Evolutionary conservation across 305 asterid genomes (phyloP).

Genomic region (Fraxinus ornus): DNA sequence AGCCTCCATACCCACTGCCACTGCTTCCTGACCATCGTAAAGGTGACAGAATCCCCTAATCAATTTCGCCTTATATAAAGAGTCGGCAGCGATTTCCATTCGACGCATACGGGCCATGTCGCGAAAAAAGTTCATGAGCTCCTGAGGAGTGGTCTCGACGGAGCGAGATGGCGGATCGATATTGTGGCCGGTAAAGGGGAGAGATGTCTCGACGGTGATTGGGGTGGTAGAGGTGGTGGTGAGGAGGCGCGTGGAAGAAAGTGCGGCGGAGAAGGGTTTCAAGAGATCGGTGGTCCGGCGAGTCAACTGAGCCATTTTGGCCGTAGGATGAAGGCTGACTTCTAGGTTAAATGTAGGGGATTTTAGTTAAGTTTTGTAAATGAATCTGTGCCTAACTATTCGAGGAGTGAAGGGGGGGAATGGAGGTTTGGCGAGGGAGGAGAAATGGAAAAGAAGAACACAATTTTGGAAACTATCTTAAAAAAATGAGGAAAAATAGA

Average conservation of each 20-base stretch:
- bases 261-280: conserved; percentile 40
- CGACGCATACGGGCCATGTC: conserved; percentile 87
- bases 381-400: neutral
- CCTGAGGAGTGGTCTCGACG: conserved; percentile 56
- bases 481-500: neutral
- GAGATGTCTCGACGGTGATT: conserved; percentile 68
- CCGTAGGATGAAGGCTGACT: conserved; percentile 25
- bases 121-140: conserved; percentile 65
- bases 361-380: neutral
- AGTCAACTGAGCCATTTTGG: conserved; percentile 64
- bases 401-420: conserved; percentile 22
- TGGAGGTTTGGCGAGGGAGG: conserved; percentile 29
- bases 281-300: conserved; percentile 47
- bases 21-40: conserved; percentile 93
- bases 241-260: conserved; percentile 44
- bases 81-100: conserved; percentile 88
- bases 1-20: conserved; percentile 81
- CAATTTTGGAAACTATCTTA: neutral
- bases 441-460: neutral
- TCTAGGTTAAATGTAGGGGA: conserved; percentile 9
- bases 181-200: conserved; percentile 78
- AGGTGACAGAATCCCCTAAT: conserved; percentile 93
- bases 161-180: conserved; percentile 86
- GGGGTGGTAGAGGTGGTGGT: conserved; percentile 52
- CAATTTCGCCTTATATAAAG: conserved; percentile 80